Conservation (phyloP, 345 rosid species). For the Linum tenue region DNA sequence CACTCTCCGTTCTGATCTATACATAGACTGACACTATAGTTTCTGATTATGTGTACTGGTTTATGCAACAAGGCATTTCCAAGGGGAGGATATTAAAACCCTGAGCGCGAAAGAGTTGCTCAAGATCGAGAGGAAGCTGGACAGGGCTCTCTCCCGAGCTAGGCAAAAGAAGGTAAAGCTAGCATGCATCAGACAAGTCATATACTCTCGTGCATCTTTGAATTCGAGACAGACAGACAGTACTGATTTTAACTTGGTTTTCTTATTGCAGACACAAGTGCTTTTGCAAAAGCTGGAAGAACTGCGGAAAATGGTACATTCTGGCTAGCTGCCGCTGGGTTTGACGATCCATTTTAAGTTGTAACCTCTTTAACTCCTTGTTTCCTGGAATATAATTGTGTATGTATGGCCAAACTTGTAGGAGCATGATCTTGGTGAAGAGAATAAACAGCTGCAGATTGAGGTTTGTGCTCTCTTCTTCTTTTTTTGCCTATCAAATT, state of each 20-base stretch:
- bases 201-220: too few relatives aligned
- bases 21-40: too few relatives aligned
- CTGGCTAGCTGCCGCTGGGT: too few relatives aligned
- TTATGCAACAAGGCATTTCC: slow-evolving; percentile 18
- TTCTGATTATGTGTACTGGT: too few relatives aligned
- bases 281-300: not conserved
- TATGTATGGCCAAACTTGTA: too few relatives aligned
- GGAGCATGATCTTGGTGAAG: not conserved
- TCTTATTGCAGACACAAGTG: not conserved
- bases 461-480: not conserved
- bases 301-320: not conserved
- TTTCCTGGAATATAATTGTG: too few relatives aligned
- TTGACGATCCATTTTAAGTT: too few relatives aligned
- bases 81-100: slow-evolving; percentile 32
- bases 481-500: too few relatives aligned
- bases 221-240: too few relatives aligned
- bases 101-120: slow-evolving; percentile 29
- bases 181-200: not conserved
- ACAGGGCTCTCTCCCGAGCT: slow-evolving; percentile 25
- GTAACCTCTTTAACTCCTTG: too few relatives aligned
- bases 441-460: not conserved
- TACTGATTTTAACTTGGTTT: too few relatives aligned
- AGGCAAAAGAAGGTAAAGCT: slow-evolving; percentile 31
- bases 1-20: not conserved
- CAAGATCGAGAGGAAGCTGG: slow-evolving; percentile 37